Base-by-base conservation (phyloP, 257 asterid genomes). In the Salvia hispanica region DNA sequence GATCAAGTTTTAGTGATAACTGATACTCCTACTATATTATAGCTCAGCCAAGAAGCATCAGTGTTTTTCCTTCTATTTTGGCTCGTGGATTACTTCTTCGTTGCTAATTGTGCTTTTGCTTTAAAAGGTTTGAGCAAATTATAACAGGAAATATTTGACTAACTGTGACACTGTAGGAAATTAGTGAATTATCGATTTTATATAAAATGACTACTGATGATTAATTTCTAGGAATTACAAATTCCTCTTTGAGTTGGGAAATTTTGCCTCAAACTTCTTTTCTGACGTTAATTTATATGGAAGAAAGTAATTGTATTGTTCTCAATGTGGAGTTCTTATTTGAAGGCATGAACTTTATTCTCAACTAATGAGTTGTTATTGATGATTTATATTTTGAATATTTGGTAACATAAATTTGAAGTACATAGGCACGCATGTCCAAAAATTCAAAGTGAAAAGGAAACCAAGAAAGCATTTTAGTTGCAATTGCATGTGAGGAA, bases 51-150 rank as follows among this genome's bases (percentile, higher is more conserved):
- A 3, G 62, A 50, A 45, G 50, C 45, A 40, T 72, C 15, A 48
- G 11, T 63, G 58, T 51, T 44, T 21, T 70, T 54, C 42, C 80
- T 71, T 65, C 43, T 18, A 15, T 36, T 4, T 45, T 54, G 69
- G 73, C 65, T 72, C 57, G 37, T 18, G 67, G 7, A 28, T 62
- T 57, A 13, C n/a, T 12, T 11, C 43, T 25, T 52, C 13, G 45
- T 59, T 14, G 40, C 28, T 12, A 45, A 56, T 28, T 40, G 5
- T 71, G 48, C 39, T 9, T 14, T 71, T 8, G 52, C 8, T 50
- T 4, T 10, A 51, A 28, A 11, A 2, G 4, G 12, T 10, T 72
- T 55, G 39, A 33, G 37, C 11, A 9, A 12, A 43, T 37, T 3
- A 34, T 50, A 50, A 2, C 14, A 6, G n/a, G n/a, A 40, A 63